These are phyloP conservation scores for Fraxinus nigra DNA, from an alignment of 305 asterid species.

Conservation along the genomic window DNA sequence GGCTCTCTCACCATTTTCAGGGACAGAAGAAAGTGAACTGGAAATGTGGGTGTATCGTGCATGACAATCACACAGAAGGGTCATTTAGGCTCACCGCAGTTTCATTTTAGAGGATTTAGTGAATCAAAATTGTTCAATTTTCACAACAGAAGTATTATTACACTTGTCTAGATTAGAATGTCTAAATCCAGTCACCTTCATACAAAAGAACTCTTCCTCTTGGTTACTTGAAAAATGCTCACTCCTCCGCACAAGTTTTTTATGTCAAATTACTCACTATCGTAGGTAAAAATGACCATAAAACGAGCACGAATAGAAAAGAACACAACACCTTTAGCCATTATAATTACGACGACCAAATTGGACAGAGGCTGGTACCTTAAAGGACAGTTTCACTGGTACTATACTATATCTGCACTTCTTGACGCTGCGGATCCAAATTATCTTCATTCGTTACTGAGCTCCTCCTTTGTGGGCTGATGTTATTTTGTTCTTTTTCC, in stretches of 20 bases:
- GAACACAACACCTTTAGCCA: not conserved
- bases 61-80: not conserved
- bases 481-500: conserved; percentile 27
- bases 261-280: not conserved
- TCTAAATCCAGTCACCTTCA: not conserved
- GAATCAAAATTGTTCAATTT: not conserved
- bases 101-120: not conserved
- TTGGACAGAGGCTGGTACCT: not conserved
- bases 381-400: not conserved
- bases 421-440: not conserved
- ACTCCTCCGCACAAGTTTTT: not conserved
- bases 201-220: not conserved
- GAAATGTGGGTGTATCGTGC: not conserved
- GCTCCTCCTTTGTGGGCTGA: conserved; percentile 34
- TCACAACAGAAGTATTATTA: not conserved
- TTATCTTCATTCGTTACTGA: conserved; percentile 23
- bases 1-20: not conserved
- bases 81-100: not conserved
- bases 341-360: not conserved
- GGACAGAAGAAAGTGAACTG: not conserved
- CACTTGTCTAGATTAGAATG: not conserved
- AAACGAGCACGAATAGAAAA: not conserved
- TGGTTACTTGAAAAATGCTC: not conserved
- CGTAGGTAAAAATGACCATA: not conserved
- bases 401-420: not conserved